phyloP scores from a whole-genome alignment of 1,284 basidiomycete genomes.

The Prillingera fragicola region DNA sequence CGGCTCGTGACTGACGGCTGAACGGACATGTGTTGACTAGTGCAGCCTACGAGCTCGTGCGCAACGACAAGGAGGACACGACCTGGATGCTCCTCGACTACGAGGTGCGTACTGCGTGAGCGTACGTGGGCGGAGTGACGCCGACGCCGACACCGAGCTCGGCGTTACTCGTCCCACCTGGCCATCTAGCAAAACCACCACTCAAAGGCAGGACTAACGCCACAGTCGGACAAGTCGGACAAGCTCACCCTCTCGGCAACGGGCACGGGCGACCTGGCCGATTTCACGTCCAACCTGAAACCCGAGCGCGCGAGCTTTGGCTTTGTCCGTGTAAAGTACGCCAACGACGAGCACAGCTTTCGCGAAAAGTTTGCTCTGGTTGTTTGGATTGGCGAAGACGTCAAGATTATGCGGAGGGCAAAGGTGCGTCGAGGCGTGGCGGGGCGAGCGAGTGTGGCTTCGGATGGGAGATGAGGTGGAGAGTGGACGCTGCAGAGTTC shows the following conservation, averaged over 20 bases:
- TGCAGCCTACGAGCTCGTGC: conserved; percentile 77
- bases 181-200: too few relatives aligned
- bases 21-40: conserved; percentile 2
- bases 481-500: too few relatives aligned
- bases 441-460: too few relatives aligned
- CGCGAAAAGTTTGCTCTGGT: conserved; percentile 86
- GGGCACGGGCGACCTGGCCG: conserved; percentile 68
- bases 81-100: conserved; percentile 85
- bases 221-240: conserved; percentile 72
- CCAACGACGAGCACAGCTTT: conserved; percentile 64
- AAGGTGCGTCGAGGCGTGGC: conserved; percentile 56
- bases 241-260: conserved; percentile 69
- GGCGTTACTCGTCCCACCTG: too few relatives aligned
- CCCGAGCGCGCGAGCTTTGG: conserved; percentile 72
- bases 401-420: conserved; percentile 83
- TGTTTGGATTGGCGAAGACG: conserved; percentile 78
- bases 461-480: too few relatives aligned
- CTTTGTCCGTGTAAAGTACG: conserved; percentile 74
- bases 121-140: too few relatives aligned
- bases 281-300: conserved; percentile 67
- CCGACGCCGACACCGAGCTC: too few relatives aligned
- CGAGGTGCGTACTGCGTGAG: conserved; percentile 57
- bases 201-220: too few relatives aligned
- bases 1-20: not conserved
- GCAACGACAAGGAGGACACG: conserved; percentile 70